Percentiles rank a stretch among this genome's conserved stretches.
Evolutionary conservation across 371 early-diverging fungal genomes (phyloP).

Genomic region (Haplosporangium sp.): DNA sequence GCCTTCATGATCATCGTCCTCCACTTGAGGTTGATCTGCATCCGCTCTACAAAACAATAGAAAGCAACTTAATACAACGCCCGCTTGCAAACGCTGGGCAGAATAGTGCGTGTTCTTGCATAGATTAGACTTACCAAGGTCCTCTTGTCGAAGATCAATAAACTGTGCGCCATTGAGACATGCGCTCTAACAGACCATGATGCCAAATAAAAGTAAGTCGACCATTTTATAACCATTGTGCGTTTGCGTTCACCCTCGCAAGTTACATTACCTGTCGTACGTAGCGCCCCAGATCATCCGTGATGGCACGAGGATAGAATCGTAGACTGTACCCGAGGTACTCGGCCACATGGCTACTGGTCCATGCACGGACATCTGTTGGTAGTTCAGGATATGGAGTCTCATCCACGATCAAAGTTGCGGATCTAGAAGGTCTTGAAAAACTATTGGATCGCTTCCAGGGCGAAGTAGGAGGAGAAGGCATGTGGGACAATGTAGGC

Average conservation of each 20-base stretch:
- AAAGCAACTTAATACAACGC: background rate
- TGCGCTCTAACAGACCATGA: slow-evolving; percentile 26
- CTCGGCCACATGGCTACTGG: slow-evolving; percentile 46
- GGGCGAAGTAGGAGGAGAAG: slow-evolving; percentile 42
- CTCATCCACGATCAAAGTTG: slow-evolving; percentile 39
- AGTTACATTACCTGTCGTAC: slow-evolving; percentile 35
- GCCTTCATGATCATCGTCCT: slow-evolving; percentile 53
- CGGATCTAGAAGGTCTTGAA: slow-evolving; percentile 20
- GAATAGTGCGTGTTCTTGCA: background rate
- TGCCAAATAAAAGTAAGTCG: background rate
- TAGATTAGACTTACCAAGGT: slow-evolving; percentile 25
- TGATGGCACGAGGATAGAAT: slow-evolving; percentile 43
- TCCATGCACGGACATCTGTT: slow-evolving; percentile 41
- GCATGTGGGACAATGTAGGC: slow-evolving; percentile 18
- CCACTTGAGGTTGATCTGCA: slow-evolving; percentile 55
- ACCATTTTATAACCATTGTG: background rate
- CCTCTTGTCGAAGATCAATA: slow-evolving; percentile 42
- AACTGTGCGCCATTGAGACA: slow-evolving; percentile 46
- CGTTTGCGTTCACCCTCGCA: too few relatives aligned
- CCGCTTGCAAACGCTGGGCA: too few relatives aligned
- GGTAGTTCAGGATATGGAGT: slow-evolving; percentile 46
- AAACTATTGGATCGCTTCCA: slow-evolving; percentile 33
- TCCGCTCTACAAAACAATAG: slow-evolving; percentile 22
- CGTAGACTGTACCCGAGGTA: slow-evolving; percentile 45
- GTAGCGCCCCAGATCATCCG: slow-evolving; percentile 51